Base-by-base conservation (phyloP, 495 filamentous ascomycete species). In the Collariella sp. region DNA sequence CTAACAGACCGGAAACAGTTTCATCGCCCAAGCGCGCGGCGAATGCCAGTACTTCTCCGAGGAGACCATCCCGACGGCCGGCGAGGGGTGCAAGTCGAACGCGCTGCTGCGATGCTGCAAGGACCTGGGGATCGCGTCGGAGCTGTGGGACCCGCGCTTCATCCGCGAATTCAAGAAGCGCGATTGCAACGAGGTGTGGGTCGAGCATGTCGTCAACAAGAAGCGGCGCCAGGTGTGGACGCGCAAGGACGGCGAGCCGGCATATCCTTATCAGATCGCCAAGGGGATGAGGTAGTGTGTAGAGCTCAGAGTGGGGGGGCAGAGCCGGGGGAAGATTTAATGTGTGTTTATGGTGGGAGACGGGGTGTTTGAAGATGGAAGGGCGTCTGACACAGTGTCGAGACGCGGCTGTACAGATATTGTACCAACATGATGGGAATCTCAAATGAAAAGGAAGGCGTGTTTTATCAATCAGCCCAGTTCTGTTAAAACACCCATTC, bases 101-200 rank as follows among this genome's bases (percentile, higher is more conserved):
- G 93, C 93, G 18, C 77, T 98, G 50, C 88, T 96, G 77, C 86
- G 93, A 22, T 96, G 89, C 74, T 97, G 94, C 74, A 98, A 98
- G 72, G 93, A 98, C 69, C 78, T 98, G 20, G 93, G 93, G 12
- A 85, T 98, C 51, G 94, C 90, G 3, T 89, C 84, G 60, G 93
- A 98, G 70, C 75, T 98, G 38, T 98, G 93, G 93, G 93, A 98
- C 73, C 93, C 93, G 45, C 76, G 89, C 42, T 98, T 83, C 74
- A 93, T 97, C 54, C 79, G 84, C 60, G 69, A 83, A 62, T 76
- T 87, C 67, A 84, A 82, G 54, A 76, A 76, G 62, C 61, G 67
- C 55, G 63, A 79, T 52, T 75, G 75, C 49, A 80, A 85, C 51
- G 88, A 96, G 74, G 77, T 84, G 67, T 91, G 96, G 79, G 71